Percentiles rank a stretch among this genome's conserved stretches.
Evolutionary conservation across 768 basidiomycete genomes (phyloP).

Genomic region (Mycena vulgaris): DNA sequence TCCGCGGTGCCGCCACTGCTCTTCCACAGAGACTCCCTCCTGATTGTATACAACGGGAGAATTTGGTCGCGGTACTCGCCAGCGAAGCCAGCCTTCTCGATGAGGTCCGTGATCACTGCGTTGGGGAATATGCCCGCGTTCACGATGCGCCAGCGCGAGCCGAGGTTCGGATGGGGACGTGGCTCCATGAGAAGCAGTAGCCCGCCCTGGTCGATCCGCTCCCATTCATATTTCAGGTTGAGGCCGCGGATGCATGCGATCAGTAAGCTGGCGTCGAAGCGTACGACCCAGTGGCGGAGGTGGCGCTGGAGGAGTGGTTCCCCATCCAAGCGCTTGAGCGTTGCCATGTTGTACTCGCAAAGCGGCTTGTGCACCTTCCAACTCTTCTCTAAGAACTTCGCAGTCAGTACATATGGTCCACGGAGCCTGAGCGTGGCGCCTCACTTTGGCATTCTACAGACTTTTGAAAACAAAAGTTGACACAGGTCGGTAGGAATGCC

Average conservation of each 20-base stretch:
- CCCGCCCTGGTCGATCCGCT: conserved; percentile 23
- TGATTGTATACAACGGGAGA: conserved; percentile 11
- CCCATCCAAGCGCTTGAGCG: background rate
- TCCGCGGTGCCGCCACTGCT: conserved; percentile 44
- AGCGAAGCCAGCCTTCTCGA: conserved; percentile 4
- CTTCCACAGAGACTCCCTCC: conserved; percentile 39
- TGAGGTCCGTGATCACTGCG: background rate
- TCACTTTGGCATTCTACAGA: conserved; percentile 21
- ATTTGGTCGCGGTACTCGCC: background rate
- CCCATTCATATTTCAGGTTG: conserved; percentile 26
- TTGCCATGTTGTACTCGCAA: conserved; percentile 2
- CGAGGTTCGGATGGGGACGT: conserved; percentile 18
- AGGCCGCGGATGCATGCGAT: conserved; percentile 23
- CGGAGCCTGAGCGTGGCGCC: background rate
- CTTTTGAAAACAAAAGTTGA: background rate
- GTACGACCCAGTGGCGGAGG: conserved; percentile 26
- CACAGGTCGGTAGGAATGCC: no score
- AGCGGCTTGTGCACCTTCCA: conserved; percentile 29
- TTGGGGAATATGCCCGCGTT: conserved; percentile 1
- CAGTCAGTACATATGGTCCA: background rate
- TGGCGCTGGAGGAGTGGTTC: conserved; percentile 24
- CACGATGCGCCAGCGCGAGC: conserved; percentile 27
- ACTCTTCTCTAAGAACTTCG: conserved; percentile 1
- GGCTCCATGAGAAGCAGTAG: conserved; percentile 22
- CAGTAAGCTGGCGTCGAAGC: conserved; percentile 27